These are phyloP conservation scores for Alternaria ethzedia DNA, from an alignment of 2,329 filamentous ascomycete species.

Conservation along the genomic window DNA sequence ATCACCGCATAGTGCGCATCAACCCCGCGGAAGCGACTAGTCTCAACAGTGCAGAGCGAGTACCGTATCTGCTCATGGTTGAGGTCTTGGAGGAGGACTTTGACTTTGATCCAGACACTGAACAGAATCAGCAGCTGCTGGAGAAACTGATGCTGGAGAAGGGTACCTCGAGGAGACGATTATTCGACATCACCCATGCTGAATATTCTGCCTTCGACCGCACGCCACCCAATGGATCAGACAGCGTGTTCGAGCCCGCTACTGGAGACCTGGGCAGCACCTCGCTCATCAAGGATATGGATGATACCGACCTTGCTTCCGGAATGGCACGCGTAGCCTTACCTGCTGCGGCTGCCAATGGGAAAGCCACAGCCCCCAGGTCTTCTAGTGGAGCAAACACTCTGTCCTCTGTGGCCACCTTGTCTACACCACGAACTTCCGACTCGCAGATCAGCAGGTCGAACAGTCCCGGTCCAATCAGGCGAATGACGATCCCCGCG, in stretches of 20 bases:
- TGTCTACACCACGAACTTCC: constrained; percentile 72
- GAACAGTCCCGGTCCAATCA: constrained; percentile 67
- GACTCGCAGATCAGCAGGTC: constrained; percentile 72
- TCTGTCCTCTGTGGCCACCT: constrained; percentile 64
- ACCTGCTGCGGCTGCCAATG: constrained; percentile 25
- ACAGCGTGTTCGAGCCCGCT: constrained; percentile 84
- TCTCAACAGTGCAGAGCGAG: constrained; percentile 84
- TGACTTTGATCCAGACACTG: constrained; percentile 76
- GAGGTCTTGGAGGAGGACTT: constrained; percentile 84
- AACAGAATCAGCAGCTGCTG: constrained; percentile 72
- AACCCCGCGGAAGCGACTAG: constrained; percentile 86
- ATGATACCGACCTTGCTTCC: constrained; percentile 51
- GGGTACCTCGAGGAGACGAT: constrained; percentile 60
- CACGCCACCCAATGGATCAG: constrained; percentile 56
- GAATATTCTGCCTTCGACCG: constrained; percentile 57
- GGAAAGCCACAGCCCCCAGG: constrained; percentile 54
- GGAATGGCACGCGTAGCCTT: constrained; percentile 40
- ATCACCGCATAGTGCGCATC: constrained; percentile 82
- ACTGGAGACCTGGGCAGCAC: constrained; percentile 80
- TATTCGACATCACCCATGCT: constrained; percentile 66
- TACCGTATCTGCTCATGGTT: constrained; percentile 84
- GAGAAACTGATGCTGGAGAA: constrained; percentile 71
- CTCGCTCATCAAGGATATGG: constrained; percentile 66
- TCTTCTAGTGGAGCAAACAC: constrained; percentile 68
- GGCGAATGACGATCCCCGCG: constrained; percentile 65